These are phyloP conservation scores for Prunus campanulata DNA, from an alignment of 306 rosid genomes.

Conservation along the genomic window DNA sequence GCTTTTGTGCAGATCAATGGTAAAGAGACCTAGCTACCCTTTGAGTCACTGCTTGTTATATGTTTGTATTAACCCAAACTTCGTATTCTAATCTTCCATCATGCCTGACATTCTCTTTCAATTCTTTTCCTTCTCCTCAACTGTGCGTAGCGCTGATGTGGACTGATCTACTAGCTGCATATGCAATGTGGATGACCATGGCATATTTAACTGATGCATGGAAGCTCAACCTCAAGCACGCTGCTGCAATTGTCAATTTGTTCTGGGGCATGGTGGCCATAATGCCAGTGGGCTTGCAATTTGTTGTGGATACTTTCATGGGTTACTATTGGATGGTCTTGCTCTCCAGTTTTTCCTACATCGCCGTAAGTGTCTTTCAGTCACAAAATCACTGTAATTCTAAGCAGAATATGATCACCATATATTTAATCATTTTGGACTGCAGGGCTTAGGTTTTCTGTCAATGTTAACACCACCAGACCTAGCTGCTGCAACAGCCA, in stretches of 20 bases:
- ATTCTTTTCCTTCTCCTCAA: not conserved
- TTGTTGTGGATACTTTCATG: not conserved
- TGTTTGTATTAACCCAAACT: not conserved
- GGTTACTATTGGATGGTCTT: not conserved
- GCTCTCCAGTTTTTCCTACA: not conserved
- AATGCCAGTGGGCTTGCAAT: not conserved
- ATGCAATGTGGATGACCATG: conserved; percentile 4
- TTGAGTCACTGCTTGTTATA: not conserved
- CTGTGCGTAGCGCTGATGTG: not conserved
- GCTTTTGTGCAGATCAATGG: not conserved
- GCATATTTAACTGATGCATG: conserved; percentile 4
- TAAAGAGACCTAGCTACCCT: not conserved
- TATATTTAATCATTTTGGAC: not conserved
- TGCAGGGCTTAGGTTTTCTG: conserved; percentile 26
- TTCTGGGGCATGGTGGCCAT: not conserved
- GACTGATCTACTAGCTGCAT: not conserved
- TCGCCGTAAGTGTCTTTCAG: not conserved
- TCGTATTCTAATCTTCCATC: not conserved
- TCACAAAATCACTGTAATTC: not conserved
- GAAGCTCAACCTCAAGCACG: not conserved
- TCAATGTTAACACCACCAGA: conserved; percentile 32
- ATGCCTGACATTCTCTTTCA: not conserved
- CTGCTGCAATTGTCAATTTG: not conserved
- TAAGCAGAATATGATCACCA: no score
- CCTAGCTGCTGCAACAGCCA: conserved; percentile 5